Base-by-base conservation (phyloP, 1,284 basidiomycete genomes). In the Singerocomus rubriflavus region DNA sequence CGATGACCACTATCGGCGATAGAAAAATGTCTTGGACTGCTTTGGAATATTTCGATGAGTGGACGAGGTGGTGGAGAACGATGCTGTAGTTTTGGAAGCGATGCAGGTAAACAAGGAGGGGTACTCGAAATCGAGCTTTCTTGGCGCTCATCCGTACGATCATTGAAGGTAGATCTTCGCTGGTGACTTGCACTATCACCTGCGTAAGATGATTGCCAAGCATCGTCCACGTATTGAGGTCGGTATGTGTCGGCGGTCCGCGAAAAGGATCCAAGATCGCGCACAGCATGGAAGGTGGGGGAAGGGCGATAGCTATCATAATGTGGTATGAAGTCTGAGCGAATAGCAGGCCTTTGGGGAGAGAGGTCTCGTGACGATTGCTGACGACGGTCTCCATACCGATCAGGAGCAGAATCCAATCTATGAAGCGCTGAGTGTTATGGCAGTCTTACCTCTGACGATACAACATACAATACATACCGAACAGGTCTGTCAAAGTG, bases 301-400 rank as follows among this genome's bases (percentile, higher is more conserved):
- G 60, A 38, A 49, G 76, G 76, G 32, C 73, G 74, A 65, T 79
- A 79, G 31, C 72, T 72, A 57, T 80, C 76, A 48, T 60, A 56
- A 50, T 65, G 66, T 14, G 61, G 44, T 7, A 58, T 49, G 33
- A 59, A 55, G 50, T 64, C 65, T 33, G 63, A 52, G 33, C 73
- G 69, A 32, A 46, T 1, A 44, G 56, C 30, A 43, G 64, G 52
- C 38, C 68, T 62, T 43, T 71, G 71, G 10, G 71, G 73, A 37
- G 73, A 70, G 44, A 51, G 42, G 49, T 73, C 72, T 54, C 65
- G 56, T 42, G 58, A 58, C 25, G 48, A 48, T 52, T 66, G 66
- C 26, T 55, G 56, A 55, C 70, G 70, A 53, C 69, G 66, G 51
- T 71, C 67, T 27, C 53, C 56, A 42, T 57, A 57, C 38, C 65